Base-by-base conservation (phyloP, 805 yeast genomes). In the Saccharomycopsis fermentans region DNA sequence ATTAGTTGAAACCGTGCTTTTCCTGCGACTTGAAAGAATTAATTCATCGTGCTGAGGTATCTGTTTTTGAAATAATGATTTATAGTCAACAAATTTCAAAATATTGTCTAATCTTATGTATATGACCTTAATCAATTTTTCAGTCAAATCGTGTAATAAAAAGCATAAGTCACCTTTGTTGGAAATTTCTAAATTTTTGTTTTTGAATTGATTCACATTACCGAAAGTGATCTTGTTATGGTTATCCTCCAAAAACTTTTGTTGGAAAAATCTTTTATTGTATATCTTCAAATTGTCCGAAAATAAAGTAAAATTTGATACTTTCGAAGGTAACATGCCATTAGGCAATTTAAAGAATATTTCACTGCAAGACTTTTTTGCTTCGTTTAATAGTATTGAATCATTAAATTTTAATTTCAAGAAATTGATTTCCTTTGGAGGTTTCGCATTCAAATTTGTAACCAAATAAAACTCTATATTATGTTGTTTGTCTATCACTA, bases 351-450 rank as follows among this genome's bases (percentile, higher is more conserved):
- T 36, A 1, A 60, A 32, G 3, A 43, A 37, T n/a, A 32, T 43
- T 3, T 32, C 39, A 12, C 39, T 19, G 26, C 9, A 27, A 9
- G 47, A 6, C 2, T 32, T 29, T 6, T 52, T 17, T 24, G 14
- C 11, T 16, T 27, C 26, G 29, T 50, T 17, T 29, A 8, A 27
- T 11, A 35, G 24, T 19, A 29, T 55, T 16, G 58, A 48, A 21
- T 37, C 48, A 35, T 27, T 32, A 51, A 56, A 63, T 43, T 50
- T 55, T 53, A 84, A 58, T 54, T 71, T 70, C 24, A 72, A 73
- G 32, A 79, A 72, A 24, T 67, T 63, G 61, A 84, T 72, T 36
- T 77, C 73, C 57, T 77, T 78, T 27, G 90, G 89, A 1, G 87
- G 86, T 61, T 73, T 72, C 24, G 71, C 68, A 0, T 81, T 74